Percentiles rank a stretch among this genome's conserved stretches.
These are phyloP conservation scores for Hypoxylon trugodes DNA, from an alignment of 495 filamentous ascomycete species.

Conservation along the genomic window DNA sequence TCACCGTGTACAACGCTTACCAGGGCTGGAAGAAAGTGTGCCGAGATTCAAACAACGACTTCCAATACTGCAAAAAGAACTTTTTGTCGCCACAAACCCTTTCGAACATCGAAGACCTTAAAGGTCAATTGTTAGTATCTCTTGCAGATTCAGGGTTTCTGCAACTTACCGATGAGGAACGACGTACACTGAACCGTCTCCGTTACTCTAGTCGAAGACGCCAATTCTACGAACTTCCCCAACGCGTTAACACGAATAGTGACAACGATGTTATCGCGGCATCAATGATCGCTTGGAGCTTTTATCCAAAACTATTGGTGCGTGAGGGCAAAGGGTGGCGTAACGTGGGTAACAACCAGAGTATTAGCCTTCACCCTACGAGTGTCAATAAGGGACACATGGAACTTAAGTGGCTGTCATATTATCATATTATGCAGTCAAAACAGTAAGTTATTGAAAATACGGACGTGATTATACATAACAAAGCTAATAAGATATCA, in stretches of 20 bases:
- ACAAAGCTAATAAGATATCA: constrained; percentile 38
- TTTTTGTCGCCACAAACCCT: constrained; percentile 86
- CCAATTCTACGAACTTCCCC: constrained; percentile 81
- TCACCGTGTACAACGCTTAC: constrained; percentile 95
- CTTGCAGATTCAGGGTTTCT: constrained; percentile 85
- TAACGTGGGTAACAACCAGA: constrained; percentile 89
- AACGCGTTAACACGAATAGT: constrained; percentile 74
- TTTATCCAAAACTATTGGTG: constrained; percentile 91
- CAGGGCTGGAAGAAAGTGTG: constrained; percentile 83
- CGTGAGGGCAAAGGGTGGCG: constrained; percentile 90
- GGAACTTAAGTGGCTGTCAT: constrained; percentile 81
- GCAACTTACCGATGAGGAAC: constrained; percentile 73
- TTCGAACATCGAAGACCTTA: constrained; percentile 90
- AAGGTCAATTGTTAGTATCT: constrained; percentile 83
- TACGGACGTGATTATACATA: background rate
- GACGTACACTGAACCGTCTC: constrained; percentile 67
- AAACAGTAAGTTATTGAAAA: constrained; percentile 63
- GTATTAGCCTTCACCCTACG: constrained; percentile 80
- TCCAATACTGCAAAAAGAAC: constrained; percentile 89
- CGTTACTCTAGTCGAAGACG: constrained; percentile 62
- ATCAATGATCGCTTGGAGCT: constrained; percentile 87
- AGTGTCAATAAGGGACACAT: constrained; percentile 82
- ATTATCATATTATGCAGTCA: constrained; percentile 96
- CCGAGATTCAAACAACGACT: constrained; percentile 69
- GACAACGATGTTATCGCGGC: constrained; percentile 78